phyloP scores from a whole-genome alignment of 345 rosid species.

The Mercurialis annua region DNA sequence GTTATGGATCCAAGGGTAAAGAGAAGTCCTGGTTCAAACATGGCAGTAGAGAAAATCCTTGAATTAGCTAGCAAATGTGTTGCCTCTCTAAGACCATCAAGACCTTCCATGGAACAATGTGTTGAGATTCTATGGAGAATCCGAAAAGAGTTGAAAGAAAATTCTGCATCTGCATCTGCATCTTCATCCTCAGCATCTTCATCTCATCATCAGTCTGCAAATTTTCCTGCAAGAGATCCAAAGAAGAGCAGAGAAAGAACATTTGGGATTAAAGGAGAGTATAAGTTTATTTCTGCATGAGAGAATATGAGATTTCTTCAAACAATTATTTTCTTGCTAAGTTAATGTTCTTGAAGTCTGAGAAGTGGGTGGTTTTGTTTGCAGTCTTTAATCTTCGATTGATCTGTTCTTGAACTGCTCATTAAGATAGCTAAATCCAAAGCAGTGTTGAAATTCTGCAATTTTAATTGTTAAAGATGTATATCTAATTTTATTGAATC shows the following conservation, averaged over 20 bases:
- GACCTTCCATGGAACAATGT: slow-evolving; percentile 76
- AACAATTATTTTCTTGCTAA: too few species aligned
- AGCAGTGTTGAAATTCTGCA: too few species aligned
- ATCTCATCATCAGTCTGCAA: slow-evolving; percentile 44
- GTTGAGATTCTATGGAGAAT: slow-evolving; percentile 71
- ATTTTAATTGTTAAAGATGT: too few species aligned
- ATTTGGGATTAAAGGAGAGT: slow-evolving; percentile 45
- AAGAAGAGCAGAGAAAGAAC: slow-evolving; percentile 29
- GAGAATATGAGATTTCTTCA: too few species aligned
- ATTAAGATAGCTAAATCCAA: too few species aligned
- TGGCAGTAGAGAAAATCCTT: slow-evolving; percentile 54
- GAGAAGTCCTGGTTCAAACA: slow-evolving; percentile 61
- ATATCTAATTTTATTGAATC: too few species aligned
- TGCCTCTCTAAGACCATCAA: slow-evolving; percentile 43
- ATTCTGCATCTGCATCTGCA: slow-evolving; percentile 27
- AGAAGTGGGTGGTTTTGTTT: too few species aligned
- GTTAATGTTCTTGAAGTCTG: too few species aligned
- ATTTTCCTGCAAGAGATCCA: slow-evolving; percentile 34
- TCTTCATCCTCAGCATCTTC: slow-evolving; percentile 41
- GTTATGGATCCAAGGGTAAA: slow-evolving; percentile 71
- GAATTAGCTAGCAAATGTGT: slow-evolving; percentile 66
- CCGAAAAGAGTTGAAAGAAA: slow-evolving; percentile 58
- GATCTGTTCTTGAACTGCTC: too few species aligned
- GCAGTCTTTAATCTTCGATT: too few species aligned
- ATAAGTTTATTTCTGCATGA: slow-evolving; percentile 49